Base-by-base conservation (phyloP, 1,284 basidiomycete species). In the Somion occarium region DNA sequence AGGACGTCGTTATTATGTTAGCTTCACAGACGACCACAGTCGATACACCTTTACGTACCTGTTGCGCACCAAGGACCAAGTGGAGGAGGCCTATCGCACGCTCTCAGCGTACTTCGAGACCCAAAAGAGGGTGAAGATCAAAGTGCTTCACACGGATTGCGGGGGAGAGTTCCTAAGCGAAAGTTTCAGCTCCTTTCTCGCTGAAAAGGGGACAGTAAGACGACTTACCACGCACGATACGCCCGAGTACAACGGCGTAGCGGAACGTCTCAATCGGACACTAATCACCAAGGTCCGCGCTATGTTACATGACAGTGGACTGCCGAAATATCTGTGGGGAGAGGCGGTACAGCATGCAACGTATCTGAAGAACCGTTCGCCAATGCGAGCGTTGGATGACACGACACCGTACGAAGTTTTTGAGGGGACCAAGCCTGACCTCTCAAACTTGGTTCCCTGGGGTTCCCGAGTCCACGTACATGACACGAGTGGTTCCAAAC, bases 261-360 rank as follows among this genome's bases (percentile, higher is more conserved):
- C 70, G 0, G 69, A 74, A 53, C 55, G 64, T 2, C 54, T 68
- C 18, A 71, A 70, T 50, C 56, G 61, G 5, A 73, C 59, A 30
- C 41, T 53, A 11, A 13, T 50, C 19, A 23, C 50, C 11, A 26
- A 22, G 4, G 34, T 51, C 18, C 48, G 26, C 30, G 44, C 52
- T 0, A 56, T 60, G 57, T 49, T 62, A 2, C 19, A 51, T 24
- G 59, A 53, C 38, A 30, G 49, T 15, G 44, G 27, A 1, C 15
- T 50, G 3, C 52, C 49, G 30, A 22, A 42, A 22, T 44, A n/a
- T 13, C 47, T 51, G 3, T 51, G 52, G 52, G 52, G 49, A n/a
- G 49, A 53, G 38, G 50, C 49, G 3, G 24, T 53, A 1, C 26
- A 13, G 3, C 42, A 45, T 5, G 22, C 24, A 1, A 41, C 38